Evolutionary conservation across 768 basidiomycete species (phyloP), one percentile per base, ranked within the genome.

Genomic region (Pleurotus platypus): DNA sequence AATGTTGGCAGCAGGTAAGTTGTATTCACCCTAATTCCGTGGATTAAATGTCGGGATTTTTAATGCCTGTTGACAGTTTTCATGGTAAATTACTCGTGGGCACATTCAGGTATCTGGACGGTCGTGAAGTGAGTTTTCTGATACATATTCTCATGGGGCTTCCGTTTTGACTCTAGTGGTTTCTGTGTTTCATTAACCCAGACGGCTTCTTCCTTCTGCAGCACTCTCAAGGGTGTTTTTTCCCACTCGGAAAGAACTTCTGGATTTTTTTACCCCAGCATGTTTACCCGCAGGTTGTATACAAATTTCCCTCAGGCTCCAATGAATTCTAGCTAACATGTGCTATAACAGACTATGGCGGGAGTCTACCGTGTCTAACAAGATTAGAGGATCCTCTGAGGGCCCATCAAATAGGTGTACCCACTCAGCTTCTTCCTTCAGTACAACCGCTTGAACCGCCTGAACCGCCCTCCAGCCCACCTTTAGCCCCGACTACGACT

Each of bases 71-170:
- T 42, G 18, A 40, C 63, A 87, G 89, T 84, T 5, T 85, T 90
- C 63, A 70, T 90, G 61, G 72, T 89, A 35, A 90, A 90, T 69
- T 86, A 85, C 64, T 85, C 86, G 1, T 90, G 88, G 88, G 68
- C 83, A 16, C 85, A 91, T 69, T 78, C 83, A 1, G 81, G 85
- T 22, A 68, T 86, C 46, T 91, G 87, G 88, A 80, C 67, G 47
- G 59, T 90, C 56, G 75, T 82, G 56, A 89, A 83, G 88, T 87
- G 61, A 54, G 38, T 56, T 79, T 75, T 30, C 22, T 50, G 27
- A 51, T 61, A n/a, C 46, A 11, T 40, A 3, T 37, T 40, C n/a
- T 35, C 37, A 48, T 48, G 26, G 20, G 15, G 54, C 51, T 54
- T 39, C 51, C 51, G 51, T 42, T n/a, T 40, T 54, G 27, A 43